Conservation (phyloP, 306 rosid species). For the Biancaea sappan region DNA sequence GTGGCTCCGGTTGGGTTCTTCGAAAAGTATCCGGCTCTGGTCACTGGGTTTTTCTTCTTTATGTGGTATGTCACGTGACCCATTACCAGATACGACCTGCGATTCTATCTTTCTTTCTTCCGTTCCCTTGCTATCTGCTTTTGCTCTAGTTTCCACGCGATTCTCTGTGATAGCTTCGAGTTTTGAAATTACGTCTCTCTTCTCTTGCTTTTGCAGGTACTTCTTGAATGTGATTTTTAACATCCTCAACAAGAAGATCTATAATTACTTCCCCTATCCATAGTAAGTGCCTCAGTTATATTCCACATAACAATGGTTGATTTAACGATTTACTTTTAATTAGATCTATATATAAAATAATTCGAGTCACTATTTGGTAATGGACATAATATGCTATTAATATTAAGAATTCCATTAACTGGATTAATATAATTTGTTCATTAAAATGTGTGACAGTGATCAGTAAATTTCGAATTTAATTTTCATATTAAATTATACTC, state of each 20-base stretch:
- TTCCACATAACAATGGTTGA: neutral
- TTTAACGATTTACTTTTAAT: neutral
- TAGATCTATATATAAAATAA: neutral
- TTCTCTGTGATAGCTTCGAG: constrained; percentile 1
- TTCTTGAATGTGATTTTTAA: constrained; percentile 92
- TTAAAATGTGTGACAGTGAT: no score
- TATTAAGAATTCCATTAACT: neutral
- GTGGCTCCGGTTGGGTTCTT: constrained; percentile 70
- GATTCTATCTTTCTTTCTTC: neutral
- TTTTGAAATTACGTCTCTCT: constrained; percentile 22
- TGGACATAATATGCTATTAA: no score
- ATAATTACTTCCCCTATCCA: constrained; percentile 95
- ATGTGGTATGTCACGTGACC: constrained; percentile 61
- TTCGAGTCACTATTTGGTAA: neutral
- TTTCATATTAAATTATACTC: neutral
- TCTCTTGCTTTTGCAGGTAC: constrained; percentile 63
- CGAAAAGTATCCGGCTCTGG: constrained; percentile 58
- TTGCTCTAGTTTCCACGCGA: neutral
- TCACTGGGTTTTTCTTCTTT: constrained; percentile 92
- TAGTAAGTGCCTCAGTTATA: constrained; percentile 53
- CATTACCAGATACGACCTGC: neutral
- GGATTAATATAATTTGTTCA: neutral
- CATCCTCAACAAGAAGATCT: constrained; percentile 94
- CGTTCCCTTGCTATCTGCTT: neutral
- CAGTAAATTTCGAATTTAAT: neutral